Conservation (phyloP, 2,329 filamentous ascomycete genomes). For the Aspergillus ochraceoroseus region DNA sequence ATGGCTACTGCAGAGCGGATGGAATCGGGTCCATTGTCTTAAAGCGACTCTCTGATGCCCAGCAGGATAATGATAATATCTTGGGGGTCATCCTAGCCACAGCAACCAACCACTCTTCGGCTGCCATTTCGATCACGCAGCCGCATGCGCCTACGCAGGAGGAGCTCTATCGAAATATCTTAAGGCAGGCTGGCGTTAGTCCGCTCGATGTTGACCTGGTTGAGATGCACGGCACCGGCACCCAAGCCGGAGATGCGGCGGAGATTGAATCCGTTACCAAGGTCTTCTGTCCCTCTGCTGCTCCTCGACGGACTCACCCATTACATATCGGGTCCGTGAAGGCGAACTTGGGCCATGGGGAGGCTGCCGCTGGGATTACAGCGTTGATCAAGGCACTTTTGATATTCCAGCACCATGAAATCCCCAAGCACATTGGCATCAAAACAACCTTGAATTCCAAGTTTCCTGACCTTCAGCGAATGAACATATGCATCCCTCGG, state of each 20-base stretch:
- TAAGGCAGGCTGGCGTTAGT: conserved; percentile 35
- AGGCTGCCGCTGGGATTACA: conserved; percentile 32
- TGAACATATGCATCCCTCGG: conserved; percentile 37
- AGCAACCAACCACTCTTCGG: conserved; percentile 43
- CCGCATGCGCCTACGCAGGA: conserved; percentile 40
- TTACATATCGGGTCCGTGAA: conserved; percentile 28
- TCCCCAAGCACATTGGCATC: conserved; percentile 64
- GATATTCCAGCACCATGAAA: conserved; percentile 59
- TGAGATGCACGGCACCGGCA: conserved; percentile 43
- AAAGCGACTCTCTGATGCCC: conserved; percentile 50
- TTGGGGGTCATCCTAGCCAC: conserved; percentile 43
- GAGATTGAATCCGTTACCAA: conserved; percentile 37
- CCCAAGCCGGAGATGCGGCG: conserved; percentile 39
- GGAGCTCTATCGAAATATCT: conserved; percentile 35
- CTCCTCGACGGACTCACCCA: conserved; percentile 17
- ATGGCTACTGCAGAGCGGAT: conserved; percentile 54
- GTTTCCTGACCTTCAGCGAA: conserved; percentile 30
- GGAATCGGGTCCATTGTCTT: conserved; percentile 48
- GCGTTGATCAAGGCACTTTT: conserved; percentile 58
- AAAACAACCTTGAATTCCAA: conserved; percentile 45
- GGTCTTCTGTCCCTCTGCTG: conserved; percentile 29
- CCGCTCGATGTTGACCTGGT: conserved; percentile 38
- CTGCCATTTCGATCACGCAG: conserved; percentile 45
- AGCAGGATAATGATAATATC: conserved; percentile 46
- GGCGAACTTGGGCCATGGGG: conserved; percentile 28